Percentiles rank a stretch among this genome's conserved stretches.
Conservation (phyloP, 2,329 filamentous ascomycete genomes). For the Geosmithia flava region DNA sequence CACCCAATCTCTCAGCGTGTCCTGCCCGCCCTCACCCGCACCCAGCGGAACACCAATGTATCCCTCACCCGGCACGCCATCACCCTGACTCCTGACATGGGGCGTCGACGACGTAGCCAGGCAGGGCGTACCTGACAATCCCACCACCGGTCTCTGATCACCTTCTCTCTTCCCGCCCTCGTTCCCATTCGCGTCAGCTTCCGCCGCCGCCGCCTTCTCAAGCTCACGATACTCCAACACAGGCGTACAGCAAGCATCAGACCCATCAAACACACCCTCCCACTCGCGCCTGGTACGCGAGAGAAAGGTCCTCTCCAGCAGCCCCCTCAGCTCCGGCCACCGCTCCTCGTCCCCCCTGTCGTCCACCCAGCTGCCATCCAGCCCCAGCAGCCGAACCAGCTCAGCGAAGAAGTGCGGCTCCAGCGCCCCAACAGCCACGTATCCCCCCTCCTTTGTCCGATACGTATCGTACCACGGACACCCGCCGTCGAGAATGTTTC, state of each 20-base stretch:
- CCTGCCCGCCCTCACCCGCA: conserved; percentile 62
- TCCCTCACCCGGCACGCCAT: conserved; percentile 51
- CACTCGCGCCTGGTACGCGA: conserved; percentile 63
- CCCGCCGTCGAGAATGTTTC: conserved; percentile 72
- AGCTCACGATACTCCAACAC: conserved; percentile 68
- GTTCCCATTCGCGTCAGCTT: no score
- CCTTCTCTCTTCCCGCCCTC: conserved; percentile 37
- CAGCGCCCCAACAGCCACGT: conserved; percentile 80
- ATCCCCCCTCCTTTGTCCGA: conserved; percentile 65
- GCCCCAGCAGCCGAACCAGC: conserved; percentile 53
- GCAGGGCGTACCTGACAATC: conserved; percentile 57
- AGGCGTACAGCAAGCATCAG: conserved; percentile 86
- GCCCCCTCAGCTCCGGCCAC: conserved; percentile 54
- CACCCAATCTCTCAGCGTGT: conserved; percentile 57
- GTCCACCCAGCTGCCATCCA: conserved; percentile 40
- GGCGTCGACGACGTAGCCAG: conserved; percentile 33
- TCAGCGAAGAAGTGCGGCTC: conserved; percentile 74
- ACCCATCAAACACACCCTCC: conserved; percentile 79
- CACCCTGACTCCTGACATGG: conserved; percentile 32
- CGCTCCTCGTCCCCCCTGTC: conserved; percentile 44
- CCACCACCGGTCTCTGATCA: conserved; percentile 60
- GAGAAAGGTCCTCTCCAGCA: conserved; percentile 54
- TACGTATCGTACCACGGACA: conserved; percentile 87
- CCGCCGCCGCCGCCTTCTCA: conserved; percentile 37
- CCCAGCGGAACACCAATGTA: conserved; percentile 49